Evolutionary conservation across 1,284 basidiomycete genomes (phyloP).

Genomic region (Ustilago esculenta): DNA sequence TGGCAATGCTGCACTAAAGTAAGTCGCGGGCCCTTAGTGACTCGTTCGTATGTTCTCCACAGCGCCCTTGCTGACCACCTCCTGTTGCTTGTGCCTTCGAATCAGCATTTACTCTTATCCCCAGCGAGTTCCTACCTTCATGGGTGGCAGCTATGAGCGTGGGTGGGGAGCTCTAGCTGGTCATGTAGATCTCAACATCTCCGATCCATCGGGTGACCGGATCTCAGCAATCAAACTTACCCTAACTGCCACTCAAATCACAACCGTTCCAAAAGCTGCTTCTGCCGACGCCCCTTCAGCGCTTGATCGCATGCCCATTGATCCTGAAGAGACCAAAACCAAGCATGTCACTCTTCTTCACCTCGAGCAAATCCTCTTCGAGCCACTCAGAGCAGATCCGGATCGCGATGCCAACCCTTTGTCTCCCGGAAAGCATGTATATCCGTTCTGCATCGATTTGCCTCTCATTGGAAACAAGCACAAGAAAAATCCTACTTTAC

Average conservation of each 20-base stretch:
- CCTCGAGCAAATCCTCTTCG: slow-evolving; percentile 44
- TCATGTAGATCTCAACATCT: slow-evolving; percentile 29
- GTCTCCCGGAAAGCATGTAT: slow-evolving; percentile 39
- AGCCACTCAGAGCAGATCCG: slow-evolving; percentile 14
- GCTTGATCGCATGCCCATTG: slow-evolving; percentile 23
- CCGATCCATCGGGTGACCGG: slow-evolving; percentile 32
- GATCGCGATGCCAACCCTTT: slow-evolving; percentile 23
- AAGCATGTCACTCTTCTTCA: slow-evolving; percentile 46
- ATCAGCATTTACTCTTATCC: slow-evolving; percentile 45
- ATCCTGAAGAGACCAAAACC: slow-evolving; percentile 36
- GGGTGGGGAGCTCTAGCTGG: slow-evolving; percentile 55
- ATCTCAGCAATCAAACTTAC: slow-evolving; percentile 50
- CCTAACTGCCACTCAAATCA: slow-evolving; percentile 39
- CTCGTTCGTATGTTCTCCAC: too few relatives aligned
- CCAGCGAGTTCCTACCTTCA: slow-evolving; percentile 56
- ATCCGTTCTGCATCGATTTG: slow-evolving; percentile 47
- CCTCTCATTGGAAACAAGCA: slow-evolving; percentile 25
- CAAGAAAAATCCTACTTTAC: slow-evolving; percentile 20
- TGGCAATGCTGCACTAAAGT: slow-evolving; percentile 37
- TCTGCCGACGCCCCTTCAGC: slow-evolving; percentile 29
- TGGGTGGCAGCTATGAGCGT: slow-evolving; percentile 54
- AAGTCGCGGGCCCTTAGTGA: background rate
- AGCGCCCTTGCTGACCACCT: background rate
- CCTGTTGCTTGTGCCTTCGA: background rate
- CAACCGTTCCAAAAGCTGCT: slow-evolving; percentile 29